Evolutionary conservation across 768 basidiomycete genomes (phyloP), one percentile per base, ranked within the genome.

Genomic region (Mycena floridula): DNA sequence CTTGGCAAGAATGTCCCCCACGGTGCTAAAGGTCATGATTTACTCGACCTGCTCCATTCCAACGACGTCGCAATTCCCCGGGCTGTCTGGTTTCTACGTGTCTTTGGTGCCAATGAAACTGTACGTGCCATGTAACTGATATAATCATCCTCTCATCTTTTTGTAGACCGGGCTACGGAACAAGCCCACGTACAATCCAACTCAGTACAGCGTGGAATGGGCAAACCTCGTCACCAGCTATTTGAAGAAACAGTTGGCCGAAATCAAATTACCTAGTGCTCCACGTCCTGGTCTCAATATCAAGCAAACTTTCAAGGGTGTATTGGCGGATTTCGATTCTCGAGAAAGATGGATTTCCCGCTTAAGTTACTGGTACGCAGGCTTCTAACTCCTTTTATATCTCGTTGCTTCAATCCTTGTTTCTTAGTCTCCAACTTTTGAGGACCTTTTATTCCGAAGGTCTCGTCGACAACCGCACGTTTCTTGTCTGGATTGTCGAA

Each of bases 31-130:
- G 90, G 89, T 2, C 81, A 85, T 50, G 89, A 90, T 54, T 72
- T 92, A 23, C 66, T 93, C 41, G 89, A 92, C 48, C 66, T 91
- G 35, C 63, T 93, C 24, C 85, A 91, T 44, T 69, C 72, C 5
- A 81, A 89, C 43, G 76, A 82, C 45, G 85, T 92, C 22, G 84
- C 83, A 5, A 84, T 89, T 25, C 73, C 84, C 2, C 75, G 90
- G 37, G 90, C 90, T 3, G 79, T 91, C 6, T 93, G 90, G 90
- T 87, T 91, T 57, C 68, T 92, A 22, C 77, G 89, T 16, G 88
- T 90, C 3, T 79, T 90, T 54, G 90, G 90, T 21, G 88, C 84
- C 16, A 90, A 91, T 53, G 90, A 93, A 63, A 88, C 85, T 40
- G 88, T 89, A 57, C 37, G 67, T 47, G 37, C 25, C 36, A 40